These are phyloP conservation scores for Orbilia quercus DNA, from an alignment of 2,329 filamentous ascomycete genomes.

Conservation along the genomic window DNA sequence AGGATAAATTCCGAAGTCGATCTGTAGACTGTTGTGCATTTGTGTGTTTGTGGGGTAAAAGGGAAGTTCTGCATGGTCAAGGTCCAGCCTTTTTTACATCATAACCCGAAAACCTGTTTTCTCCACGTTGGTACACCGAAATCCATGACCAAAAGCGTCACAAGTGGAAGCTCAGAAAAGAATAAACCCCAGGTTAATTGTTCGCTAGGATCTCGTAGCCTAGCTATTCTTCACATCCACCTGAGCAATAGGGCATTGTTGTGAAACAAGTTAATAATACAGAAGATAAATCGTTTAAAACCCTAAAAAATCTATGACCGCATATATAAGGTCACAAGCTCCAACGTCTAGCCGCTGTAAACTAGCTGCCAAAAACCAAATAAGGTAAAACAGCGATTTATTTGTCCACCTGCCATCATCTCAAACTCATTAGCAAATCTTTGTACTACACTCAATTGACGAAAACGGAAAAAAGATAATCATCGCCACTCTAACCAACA, in stretches of 20 bases:
- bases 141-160: background rate
- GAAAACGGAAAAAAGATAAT: background rate
- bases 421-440: slow-evolving; percentile 23
- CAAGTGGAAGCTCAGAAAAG: slow-evolving; percentile 12
- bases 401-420: slow-evolving; percentile 49
- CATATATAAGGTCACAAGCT: slow-evolving; percentile 36
- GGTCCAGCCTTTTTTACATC: slow-evolving; percentile 13
- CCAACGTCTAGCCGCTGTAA: background rate
- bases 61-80: too few relatives aligned
- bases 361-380: background rate
- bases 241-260: slow-evolving; percentile 1
- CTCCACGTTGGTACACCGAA: background rate
- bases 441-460: slow-evolving; percentile 9
- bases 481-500: slow-evolving; percentile 3
- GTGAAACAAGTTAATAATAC: background rate
- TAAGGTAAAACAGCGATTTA: slow-evolving; percentile 12
- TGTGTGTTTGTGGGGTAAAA: background rate
- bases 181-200: background rate
- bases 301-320: too few relatives aligned
- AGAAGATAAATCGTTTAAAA: too few relatives aligned
- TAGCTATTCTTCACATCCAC: background rate
- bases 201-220: slow-evolving; percentile 3
- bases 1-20: too few relatives aligned
- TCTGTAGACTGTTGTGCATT: too few relatives aligned
- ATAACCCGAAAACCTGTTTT: slow-evolving; percentile 25